Conservation (phyloP, 768 basidiomycete genomes). For the Collybiopsis confluens region DNA sequence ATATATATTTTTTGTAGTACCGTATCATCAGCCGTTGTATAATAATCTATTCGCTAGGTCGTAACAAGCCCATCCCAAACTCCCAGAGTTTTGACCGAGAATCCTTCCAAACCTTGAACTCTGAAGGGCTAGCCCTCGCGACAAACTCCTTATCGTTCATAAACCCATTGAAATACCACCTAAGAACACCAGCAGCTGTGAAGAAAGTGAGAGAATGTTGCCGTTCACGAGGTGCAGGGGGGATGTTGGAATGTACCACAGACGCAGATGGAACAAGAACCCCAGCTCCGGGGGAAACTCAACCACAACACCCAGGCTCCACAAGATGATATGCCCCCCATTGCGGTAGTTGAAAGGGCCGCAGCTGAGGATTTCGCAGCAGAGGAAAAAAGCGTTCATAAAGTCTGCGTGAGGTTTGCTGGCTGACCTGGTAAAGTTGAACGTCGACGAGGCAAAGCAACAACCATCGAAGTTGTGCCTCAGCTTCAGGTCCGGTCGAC, state of each 20-base stretch:
- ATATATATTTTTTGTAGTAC: no score
- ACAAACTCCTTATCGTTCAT: not conserved
- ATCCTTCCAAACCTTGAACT: not conserved
- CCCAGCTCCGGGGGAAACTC: constrained; percentile 16
- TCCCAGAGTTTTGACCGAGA: not conserved
- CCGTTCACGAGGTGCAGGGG: constrained; percentile 5
- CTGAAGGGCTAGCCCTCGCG: not conserved
- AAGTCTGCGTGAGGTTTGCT: not conserved
- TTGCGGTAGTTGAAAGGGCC: constrained; percentile 9
- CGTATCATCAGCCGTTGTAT: no score
- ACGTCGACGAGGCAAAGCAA: not conserved
- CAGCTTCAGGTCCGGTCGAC: not conserved
- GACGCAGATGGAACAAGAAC: constrained; percentile 17
- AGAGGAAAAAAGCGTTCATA: not conserved
- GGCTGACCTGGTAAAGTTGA: not conserved
- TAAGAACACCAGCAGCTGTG: constrained; percentile 14
- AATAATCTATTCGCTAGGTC: no score
- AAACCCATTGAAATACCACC: constrained; percentile 10
- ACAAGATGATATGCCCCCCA: constrained; percentile 19
- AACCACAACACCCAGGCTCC: constrained; percentile 13
- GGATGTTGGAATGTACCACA: constrained; percentile 10
- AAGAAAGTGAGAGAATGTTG: constrained; percentile 16
- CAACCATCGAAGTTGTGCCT: not conserved
- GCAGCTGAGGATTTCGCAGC: not conserved
- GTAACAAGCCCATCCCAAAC: not conserved